A percentile compares a stretch with the other conserved stretches of the same genome.
These are phyloP conservation scores for Coemansia pectinata DNA, from an alignment of 192 early-diverging fungal genomes.

Conservation along the genomic window DNA sequence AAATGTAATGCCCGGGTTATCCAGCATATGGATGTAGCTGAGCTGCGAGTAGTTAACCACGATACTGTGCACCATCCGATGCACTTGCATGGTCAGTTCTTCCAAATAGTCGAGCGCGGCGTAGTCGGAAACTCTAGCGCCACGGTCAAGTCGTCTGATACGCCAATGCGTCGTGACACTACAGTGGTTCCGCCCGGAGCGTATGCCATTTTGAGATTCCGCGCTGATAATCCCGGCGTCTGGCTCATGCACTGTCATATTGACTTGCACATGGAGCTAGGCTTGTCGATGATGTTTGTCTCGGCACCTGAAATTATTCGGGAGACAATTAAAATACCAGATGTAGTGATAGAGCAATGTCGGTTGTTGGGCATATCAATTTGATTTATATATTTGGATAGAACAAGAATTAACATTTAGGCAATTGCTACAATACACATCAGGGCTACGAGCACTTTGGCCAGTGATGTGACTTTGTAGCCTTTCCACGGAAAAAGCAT, in stretches of 20 bases:
- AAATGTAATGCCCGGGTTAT: conserved; percentile 61
- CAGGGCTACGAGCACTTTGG: background rate
- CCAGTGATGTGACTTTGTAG: background rate
- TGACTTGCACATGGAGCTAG: conserved; percentile 61
- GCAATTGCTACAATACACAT: background rate
- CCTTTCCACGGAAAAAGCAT: background rate
- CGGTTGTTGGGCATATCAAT: conserved; percentile 55
- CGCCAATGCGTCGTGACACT: conserved; percentile 68
- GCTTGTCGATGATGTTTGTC: conserved; percentile 69
- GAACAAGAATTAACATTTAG: background rate
- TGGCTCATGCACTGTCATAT: conserved; percentile 88
- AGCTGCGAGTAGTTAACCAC: conserved; percentile 70
- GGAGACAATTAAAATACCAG: conserved; percentile 53
- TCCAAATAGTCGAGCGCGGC: conserved; percentile 72
- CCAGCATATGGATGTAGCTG: conserved; percentile 60
- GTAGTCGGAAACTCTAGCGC: conserved; percentile 48
- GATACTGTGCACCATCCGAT: conserved; percentile 71
- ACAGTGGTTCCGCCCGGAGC: conserved; percentile 59
- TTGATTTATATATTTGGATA: background rate
- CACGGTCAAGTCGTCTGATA: conserved; percentile 20
- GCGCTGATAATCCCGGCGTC: conserved; percentile 77
- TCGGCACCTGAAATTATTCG: conserved; percentile 67
- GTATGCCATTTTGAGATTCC: conserved; percentile 68
- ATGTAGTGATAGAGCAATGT: conserved; percentile 61
- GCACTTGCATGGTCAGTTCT: conserved; percentile 85